Evolutionary conservation across 2,329 filamentous ascomycete genomes (phyloP).

Genomic region (Fonsecaea erecta): DNA sequence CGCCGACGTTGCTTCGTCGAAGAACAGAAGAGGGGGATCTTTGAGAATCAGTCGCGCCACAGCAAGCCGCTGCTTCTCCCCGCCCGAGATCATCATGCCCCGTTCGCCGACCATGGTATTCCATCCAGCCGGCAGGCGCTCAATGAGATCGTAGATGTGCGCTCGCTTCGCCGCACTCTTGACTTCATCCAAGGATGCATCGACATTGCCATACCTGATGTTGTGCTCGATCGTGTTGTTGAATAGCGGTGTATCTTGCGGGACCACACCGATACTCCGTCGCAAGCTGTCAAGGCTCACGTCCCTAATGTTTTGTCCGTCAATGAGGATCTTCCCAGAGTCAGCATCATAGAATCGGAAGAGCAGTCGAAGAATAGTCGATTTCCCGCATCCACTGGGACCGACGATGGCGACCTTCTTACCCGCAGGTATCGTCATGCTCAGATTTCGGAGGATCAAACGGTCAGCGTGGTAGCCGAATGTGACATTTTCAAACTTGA

Average conservation of each 20-base stretch:
- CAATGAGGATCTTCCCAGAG: slow-evolving; percentile 81
- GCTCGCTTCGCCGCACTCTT: slow-evolving; percentile 78
- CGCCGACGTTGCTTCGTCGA: slow-evolving; percentile 89
- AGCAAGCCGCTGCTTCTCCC: slow-evolving; percentile 88
- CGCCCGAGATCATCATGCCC: slow-evolving; percentile 82
- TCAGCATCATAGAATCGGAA: slow-evolving; percentile 96
- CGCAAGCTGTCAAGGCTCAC: slow-evolving; percentile 83
- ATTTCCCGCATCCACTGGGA: slow-evolving; percentile 94
- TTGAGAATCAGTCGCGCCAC: slow-evolving; percentile 83
- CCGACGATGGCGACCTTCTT: slow-evolving; percentile 96
- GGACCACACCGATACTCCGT: slow-evolving; percentile 87
- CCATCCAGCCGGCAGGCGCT: slow-evolving; percentile 76
- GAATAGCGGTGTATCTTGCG: slow-evolving; percentile 95
- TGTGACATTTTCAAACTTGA: slow-evolving; percentile 90
- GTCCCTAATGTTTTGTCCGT: slow-evolving; percentile 87
- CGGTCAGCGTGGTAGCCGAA: slow-evolving; percentile 90
- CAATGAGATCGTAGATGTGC: slow-evolving; percentile 83
- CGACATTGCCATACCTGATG: slow-evolving; percentile 86
- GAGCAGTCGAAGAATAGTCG: slow-evolving; percentile 83
- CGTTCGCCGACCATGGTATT: slow-evolving; percentile 86
- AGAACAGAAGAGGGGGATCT: slow-evolving; percentile 80
- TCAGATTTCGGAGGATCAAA: slow-evolving; percentile 83
- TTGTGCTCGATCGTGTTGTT: slow-evolving; percentile 97
- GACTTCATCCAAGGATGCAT: slow-evolving; percentile 74
- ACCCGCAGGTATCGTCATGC: slow-evolving; percentile 87